Evolutionary conservation across 176 grass and related monocot genomes (phyloP).

Genomic region (Chrysopogon serrulatus): DNA sequence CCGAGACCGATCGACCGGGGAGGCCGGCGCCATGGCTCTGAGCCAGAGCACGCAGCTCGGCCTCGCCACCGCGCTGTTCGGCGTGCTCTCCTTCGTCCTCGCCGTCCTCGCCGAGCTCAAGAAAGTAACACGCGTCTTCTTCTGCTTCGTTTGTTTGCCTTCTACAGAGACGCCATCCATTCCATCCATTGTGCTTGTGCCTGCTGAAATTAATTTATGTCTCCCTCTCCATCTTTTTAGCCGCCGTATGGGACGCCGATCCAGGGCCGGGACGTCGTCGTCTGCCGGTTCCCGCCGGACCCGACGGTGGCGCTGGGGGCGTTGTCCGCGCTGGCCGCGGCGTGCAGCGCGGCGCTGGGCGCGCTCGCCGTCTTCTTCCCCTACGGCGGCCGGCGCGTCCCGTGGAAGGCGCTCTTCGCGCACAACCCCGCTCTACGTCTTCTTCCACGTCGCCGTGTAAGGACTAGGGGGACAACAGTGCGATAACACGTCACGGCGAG

Average conservation of each 20-base stretch:
- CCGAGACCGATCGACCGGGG: not conserved
- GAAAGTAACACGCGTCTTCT: slow-evolving; percentile 32
- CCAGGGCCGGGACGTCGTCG: slow-evolving; percentile 25
- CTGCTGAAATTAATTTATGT: not conserved
- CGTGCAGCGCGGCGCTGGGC: slow-evolving; percentile 24
- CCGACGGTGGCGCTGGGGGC: slow-evolving; percentile 28
- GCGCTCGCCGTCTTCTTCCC: slow-evolving; percentile 44
- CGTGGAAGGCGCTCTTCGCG: slow-evolving; percentile 30
- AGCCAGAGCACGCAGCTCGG: slow-evolving; percentile 22
- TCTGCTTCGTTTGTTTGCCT: not conserved
- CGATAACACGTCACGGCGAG: not conserved
- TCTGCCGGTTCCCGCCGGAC: slow-evolving; percentile 56
- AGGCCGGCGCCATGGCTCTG: slow-evolving; percentile 22
- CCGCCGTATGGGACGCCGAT: slow-evolving; percentile 46
- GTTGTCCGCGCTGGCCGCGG: slow-evolving; percentile 19
- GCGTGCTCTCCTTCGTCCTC: slow-evolving; percentile 55
- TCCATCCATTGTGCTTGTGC: too few relatives aligned
- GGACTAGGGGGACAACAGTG: not conserved
- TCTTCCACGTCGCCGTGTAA: slow-evolving; percentile 60
- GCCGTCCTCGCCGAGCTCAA: slow-evolving; percentile 45
- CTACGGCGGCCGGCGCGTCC: slow-evolving; percentile 30
- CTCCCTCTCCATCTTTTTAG: not conserved
- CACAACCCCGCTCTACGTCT: slow-evolving; percentile 38
- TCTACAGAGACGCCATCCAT: not conserved
- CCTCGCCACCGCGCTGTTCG: slow-evolving; percentile 13